A percentile compares a stretch with the other conserved stretches of the same genome.
Conservation (phyloP, 495 filamentous ascomycete species). For the Penicillium ochrochloron region DNA sequence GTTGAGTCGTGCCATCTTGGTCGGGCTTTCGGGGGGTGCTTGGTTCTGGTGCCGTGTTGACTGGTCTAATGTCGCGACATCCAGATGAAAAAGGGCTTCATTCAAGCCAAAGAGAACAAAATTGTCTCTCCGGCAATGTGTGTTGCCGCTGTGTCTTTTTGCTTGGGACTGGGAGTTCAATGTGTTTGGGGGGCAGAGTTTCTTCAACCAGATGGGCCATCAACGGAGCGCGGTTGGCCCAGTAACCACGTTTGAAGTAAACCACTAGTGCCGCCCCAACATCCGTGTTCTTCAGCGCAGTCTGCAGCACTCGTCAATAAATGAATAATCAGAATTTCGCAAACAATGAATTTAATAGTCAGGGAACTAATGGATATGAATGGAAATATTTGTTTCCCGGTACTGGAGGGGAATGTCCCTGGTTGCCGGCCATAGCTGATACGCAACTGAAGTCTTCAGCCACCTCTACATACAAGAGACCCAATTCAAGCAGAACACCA, state of each 20-base stretch:
- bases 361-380: no score
- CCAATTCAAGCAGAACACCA: no score
- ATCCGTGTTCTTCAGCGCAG: background rate
- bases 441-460: no score
- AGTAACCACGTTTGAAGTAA: conserved; percentile 19
- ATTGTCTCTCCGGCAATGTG: background rate
- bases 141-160: background rate
- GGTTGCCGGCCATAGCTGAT: no score
- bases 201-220: conserved; percentile 11
- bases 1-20: conserved; percentile 20
- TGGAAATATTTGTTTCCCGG: no score
- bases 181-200: background rate
- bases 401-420: no score
- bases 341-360: no score
- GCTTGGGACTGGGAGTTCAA: background rate
- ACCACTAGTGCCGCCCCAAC: background rate
- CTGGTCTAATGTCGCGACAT: background rate
- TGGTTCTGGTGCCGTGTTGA: background rate
- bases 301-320: background rate
- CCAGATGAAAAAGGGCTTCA: background rate
- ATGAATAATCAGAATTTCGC: background rate
- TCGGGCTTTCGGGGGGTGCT: background rate
- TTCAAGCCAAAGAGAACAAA: background rate
- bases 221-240: conserved; percentile 23
- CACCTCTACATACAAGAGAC: no score